phyloP scores from a whole-genome alignment of 495 filamentous ascomycete species.

The Geopyxis carbonaria region DNA sequence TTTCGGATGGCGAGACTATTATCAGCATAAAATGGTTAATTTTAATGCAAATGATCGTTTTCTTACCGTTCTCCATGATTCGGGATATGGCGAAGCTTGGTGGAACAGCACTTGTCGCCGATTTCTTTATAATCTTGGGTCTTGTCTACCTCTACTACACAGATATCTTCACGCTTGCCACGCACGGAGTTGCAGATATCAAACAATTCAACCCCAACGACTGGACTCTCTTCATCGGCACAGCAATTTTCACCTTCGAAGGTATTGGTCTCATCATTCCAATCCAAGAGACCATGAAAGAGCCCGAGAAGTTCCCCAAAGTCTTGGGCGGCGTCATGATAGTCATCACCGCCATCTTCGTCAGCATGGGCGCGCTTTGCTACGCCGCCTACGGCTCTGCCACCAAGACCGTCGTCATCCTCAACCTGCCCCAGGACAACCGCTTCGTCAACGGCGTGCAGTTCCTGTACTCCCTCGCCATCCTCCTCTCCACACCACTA shows the following conservation, averaged over 20 bases:
- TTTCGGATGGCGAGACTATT: constrained; percentile 60
- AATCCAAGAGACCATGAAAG: constrained; percentile 90
- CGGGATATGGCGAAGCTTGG: constrained; percentile 91
- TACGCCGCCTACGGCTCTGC: constrained; percentile 91
- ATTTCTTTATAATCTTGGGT: constrained; percentile 83
- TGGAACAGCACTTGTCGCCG: constrained; percentile 77
- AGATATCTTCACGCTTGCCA: constrained; percentile 56
- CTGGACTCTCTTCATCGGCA: constrained; percentile 96
- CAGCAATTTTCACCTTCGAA: constrained; percentile 97
- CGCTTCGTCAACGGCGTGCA: constrained; percentile 92
- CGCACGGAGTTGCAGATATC: constrained; percentile 70
- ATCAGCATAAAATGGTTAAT: constrained; percentile 82
- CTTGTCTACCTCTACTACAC: constrained; percentile 92
- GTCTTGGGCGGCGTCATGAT: constrained; percentile 84
- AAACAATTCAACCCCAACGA: constrained; percentile 65
- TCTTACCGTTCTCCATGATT: constrained; percentile 80
- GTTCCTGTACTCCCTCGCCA: constrained; percentile 86
- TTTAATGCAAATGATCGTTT: constrained; percentile 79
- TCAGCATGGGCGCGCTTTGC: constrained; percentile 76
- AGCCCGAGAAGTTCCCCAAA: constrained; percentile 69
- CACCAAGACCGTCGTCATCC: constrained; percentile 87
- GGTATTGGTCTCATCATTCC: constrained; percentile 97
- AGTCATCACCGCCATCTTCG: constrained; percentile 78
- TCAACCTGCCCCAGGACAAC: constrained; percentile 91
- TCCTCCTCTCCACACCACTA: constrained; percentile 79